A percentile compares a stretch with the other conserved stretches of the same genome.
phyloP scores from a whole-genome alignment of 139 green algal genomes.

The Chlamydomonas sp. region DNA sequence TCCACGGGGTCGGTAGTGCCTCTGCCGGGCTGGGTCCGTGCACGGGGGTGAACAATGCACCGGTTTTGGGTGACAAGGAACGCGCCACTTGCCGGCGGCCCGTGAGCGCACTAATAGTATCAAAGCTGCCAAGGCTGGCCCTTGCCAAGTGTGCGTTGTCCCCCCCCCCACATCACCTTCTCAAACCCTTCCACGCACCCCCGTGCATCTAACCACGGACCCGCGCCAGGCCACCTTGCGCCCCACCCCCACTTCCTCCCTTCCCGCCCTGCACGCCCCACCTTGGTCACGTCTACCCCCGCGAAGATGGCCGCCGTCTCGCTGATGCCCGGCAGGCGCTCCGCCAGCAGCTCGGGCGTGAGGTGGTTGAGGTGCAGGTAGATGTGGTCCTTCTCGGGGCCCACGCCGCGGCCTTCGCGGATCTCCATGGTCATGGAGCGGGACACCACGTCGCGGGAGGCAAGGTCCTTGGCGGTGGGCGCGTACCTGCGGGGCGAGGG shows the following conservation, averaged over 20 bases:
- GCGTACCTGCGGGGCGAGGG: conserved; percentile 78
- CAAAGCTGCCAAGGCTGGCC: too few relatives aligned
- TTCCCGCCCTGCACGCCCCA: conserved; percentile 3
- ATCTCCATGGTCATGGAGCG: conserved; percentile 97
- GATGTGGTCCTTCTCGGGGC: conserved; percentile 94
- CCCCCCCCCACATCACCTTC: too few relatives aligned
- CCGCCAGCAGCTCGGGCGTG: conserved; percentile 95
- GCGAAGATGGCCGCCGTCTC: conserved; percentile 99
- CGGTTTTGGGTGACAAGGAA: too few relatives aligned
- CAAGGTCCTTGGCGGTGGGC: conserved; percentile 97
- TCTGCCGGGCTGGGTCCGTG: too few relatives aligned
- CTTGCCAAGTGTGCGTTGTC: too few relatives aligned
- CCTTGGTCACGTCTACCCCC: conserved; percentile 96
- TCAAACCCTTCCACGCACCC: too few relatives aligned
- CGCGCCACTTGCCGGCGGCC: too few relatives aligned
- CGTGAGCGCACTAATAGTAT: too few relatives aligned
- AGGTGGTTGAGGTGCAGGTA: conserved; percentile 99
- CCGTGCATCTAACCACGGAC: background rate
- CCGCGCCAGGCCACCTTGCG: background rate
- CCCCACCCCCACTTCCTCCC: background rate
- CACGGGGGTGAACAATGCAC: too few relatives aligned
- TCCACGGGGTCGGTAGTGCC: too few relatives aligned
- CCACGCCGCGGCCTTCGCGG: conserved; percentile 84
- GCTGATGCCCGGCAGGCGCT: conserved; percentile 96
- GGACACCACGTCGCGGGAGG: conserved; percentile 96